Evolutionary conservation across 2,329 filamentous ascomycete genomes (phyloP).

Genomic region (Lachnellula hyalina): DNA sequence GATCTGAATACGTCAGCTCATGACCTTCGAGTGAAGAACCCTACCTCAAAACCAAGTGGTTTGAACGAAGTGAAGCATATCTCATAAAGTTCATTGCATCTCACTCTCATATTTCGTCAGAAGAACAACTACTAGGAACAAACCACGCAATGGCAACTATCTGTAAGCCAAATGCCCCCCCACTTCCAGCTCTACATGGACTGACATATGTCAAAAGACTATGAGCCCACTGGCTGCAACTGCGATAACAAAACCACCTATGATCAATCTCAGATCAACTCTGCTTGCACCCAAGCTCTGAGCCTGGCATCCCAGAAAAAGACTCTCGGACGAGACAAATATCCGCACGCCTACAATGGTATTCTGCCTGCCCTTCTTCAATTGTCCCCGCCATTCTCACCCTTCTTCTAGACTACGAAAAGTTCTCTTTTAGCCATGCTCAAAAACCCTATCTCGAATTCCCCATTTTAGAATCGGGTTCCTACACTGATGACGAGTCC

Average conservation of each 20-base stretch:
- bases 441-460: constrained; percentile 31
- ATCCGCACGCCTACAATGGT: constrained; percentile 32
- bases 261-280: constrained; percentile 22
- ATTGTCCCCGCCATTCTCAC: not conserved
- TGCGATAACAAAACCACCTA: constrained; percentile 24
- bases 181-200: not conserved
- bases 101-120: too few species aligned
- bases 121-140: not conserved
- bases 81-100: not conserved
- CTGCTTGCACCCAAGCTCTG: constrained; percentile 24
- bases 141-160: constrained; percentile 6
- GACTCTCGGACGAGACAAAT: constrained; percentile 26
- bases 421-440: constrained; percentile 29
- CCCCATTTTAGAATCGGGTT: constrained; percentile 24
- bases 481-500: constrained; percentile 20
- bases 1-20: not conserved
- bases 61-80: not conserved
- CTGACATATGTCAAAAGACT: constrained; percentile 10
- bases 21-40: not conserved
- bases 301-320: constrained; percentile 22
- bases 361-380: not conserved
- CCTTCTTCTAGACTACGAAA: constrained; percentile 26
- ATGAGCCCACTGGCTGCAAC: constrained; percentile 20
- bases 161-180: not conserved
- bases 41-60: not conserved